These are phyloP conservation scores for Thelonectria rubi DNA, from an alignment of 2,329 filamentous ascomycete species.

Conservation along the genomic window DNA sequence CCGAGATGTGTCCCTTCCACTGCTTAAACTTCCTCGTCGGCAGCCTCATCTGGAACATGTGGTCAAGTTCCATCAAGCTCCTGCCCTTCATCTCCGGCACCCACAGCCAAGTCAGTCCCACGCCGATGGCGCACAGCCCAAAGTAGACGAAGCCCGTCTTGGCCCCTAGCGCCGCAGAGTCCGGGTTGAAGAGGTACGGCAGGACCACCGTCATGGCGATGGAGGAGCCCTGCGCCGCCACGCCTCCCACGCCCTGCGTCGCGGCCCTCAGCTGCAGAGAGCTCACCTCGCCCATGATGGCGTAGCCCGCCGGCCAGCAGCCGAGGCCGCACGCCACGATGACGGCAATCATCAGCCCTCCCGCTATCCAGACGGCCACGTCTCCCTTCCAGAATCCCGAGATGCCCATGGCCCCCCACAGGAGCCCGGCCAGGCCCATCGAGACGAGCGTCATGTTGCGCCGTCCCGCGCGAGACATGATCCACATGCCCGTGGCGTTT, in stretches of 20 bases:
- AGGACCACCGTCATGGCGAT: conserved; percentile 38
- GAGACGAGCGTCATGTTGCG: conserved; percentile 51
- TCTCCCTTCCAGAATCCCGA: conserved; percentile 10
- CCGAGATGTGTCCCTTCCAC: not conserved
- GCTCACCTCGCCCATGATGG: conserved; percentile 43
- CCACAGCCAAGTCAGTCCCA: not conserved
- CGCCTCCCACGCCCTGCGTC: conserved; percentile 51
- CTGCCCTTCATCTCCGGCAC: conserved; percentile 58
- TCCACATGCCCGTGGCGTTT: conserved; percentile 54
- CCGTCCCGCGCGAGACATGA: conserved; percentile 52
- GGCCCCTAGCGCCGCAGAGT: not conserved
- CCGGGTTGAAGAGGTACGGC: not conserved
- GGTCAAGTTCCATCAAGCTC: conserved; percentile 61
- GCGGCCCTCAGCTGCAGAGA: conserved; percentile 26
- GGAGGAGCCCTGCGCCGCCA: conserved; percentile 49
- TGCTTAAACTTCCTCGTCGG: conserved; percentile 49
- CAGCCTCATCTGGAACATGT: conserved; percentile 54
- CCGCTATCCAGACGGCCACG: not conserved
- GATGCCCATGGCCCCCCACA: conserved; percentile 55
- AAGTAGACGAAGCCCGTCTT: not conserved
- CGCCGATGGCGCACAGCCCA: not conserved
- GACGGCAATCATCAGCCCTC: conserved; percentile 47
- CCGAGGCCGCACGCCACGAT: conserved; percentile 51
- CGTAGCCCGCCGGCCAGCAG: conserved; percentile 52
- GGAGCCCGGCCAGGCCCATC: conserved; percentile 42